These are phyloP conservation scores for Colletotrichum brevisporum DNA, from an alignment of 2,329 filamentous ascomycete species.

Conservation along the genomic window DNA sequence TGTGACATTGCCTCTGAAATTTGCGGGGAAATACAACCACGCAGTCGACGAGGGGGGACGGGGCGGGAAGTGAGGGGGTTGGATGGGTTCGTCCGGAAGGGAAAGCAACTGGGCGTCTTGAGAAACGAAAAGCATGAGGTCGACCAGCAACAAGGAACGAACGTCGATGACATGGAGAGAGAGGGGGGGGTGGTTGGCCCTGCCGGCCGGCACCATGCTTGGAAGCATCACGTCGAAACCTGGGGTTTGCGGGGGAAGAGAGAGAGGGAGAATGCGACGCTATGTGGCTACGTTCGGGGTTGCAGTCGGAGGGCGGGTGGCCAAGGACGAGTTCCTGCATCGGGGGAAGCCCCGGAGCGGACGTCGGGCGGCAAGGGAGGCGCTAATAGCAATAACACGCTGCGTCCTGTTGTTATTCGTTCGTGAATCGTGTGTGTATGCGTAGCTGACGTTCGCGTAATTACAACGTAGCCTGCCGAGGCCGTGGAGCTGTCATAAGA, in stretches of 20 bases:
- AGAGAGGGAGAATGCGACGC: neutral
- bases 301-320: constrained; percentile 24
- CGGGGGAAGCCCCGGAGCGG: constrained; percentile 19
- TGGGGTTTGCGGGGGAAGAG: constrained; percentile 28
- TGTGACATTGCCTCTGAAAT: neutral
- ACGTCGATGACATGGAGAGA: neutral
- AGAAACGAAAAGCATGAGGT: too few species aligned
- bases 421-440: too few species aligned
- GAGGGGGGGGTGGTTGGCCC: constrained; percentile 4
- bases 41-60: neutral
- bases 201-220: neutral
- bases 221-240: constrained; percentile 14
- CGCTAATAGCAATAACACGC: too few species aligned
- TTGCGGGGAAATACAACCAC: neutral
- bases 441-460: too few species aligned
- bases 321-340: constrained; percentile 35
- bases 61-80: too few species aligned
- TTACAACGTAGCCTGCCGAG: too few species aligned
- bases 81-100: neutral
- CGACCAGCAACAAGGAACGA: neutral
- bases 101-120: too few species aligned
- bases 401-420: too few species aligned
- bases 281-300: constrained; percentile 7
- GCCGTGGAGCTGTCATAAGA: too few species aligned
- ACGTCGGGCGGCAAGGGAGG: too few species aligned